These are phyloP conservation scores for Ustilago curta DNA, from an alignment of 1,284 basidiomycete species.

Conservation along the genomic window DNA sequence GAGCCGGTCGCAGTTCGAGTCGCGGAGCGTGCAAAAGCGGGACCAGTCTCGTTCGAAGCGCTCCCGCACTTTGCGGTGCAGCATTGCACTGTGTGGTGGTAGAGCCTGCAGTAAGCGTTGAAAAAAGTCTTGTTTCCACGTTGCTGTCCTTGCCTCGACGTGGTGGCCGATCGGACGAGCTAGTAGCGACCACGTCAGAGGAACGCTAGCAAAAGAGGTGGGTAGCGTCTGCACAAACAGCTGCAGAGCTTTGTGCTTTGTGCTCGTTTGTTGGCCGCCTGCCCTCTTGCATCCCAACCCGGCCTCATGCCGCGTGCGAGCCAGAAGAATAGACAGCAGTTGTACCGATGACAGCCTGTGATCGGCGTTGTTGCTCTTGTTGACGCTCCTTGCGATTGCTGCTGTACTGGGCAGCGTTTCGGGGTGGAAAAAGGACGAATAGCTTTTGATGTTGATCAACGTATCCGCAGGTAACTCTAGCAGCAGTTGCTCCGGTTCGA, in stretches of 20 bases:
- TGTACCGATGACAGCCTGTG: constrained; percentile 29
- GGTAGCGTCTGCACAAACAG: constrained; percentile 54
- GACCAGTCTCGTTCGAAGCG: constrained; percentile 55
- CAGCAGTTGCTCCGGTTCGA: constrained; percentile 34
- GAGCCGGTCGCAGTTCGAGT: constrained; percentile 13
- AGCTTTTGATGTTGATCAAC: constrained; percentile 43
- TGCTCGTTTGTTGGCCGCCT: background rate
- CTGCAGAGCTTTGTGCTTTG: constrained; percentile 23
- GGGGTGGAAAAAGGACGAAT: constrained; percentile 23
- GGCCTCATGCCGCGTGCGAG: constrained; percentile 19
- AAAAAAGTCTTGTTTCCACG: constrained; percentile 24
- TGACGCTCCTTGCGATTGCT: constrained; percentile 5
- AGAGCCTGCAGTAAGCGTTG: constrained; percentile 31
- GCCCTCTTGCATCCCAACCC: background rate
- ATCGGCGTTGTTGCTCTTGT: background rate
- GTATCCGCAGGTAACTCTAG: constrained; percentile 21
- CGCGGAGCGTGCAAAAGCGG: constrained; percentile 13
- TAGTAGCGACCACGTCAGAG: constrained; percentile 45
- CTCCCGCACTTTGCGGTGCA: constrained; percentile 22
- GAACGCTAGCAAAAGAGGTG: constrained; percentile 39
- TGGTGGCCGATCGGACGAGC: background rate
- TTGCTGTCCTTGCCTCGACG: background rate
- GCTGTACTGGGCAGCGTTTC: constrained; percentile 12
- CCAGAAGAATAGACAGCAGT: constrained; percentile 34
- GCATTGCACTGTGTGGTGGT: constrained; percentile 23